These are phyloP conservation scores for Xylaria cubensis DNA, from an alignment of 495 filamentous ascomycete species.

Conservation along the genomic window DNA sequence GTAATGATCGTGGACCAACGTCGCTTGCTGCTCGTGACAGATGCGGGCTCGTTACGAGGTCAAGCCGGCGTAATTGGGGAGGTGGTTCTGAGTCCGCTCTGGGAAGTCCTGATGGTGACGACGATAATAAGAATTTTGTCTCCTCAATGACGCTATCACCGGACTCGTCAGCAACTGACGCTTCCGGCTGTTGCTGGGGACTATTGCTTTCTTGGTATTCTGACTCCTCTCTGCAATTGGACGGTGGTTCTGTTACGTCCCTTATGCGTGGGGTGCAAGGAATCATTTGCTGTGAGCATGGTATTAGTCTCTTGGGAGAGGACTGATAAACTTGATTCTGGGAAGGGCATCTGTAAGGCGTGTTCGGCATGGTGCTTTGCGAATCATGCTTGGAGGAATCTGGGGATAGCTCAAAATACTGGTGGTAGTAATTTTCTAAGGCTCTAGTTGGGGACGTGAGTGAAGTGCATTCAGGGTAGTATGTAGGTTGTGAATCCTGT, in stretches of 20 bases:
- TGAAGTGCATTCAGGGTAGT: slow-evolving; percentile 33
- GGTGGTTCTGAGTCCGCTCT: slow-evolving; percentile 50
- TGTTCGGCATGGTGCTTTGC: slow-evolving; percentile 20
- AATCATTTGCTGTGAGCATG: slow-evolving; percentile 32
- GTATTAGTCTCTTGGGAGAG: slow-evolving; percentile 8
- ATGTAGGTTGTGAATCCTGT: slow-evolving; percentile 49
- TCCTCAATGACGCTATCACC: slow-evolving; percentile 36
- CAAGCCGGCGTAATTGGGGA: slow-evolving; percentile 35
- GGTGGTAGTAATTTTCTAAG: slow-evolving; percentile 51
- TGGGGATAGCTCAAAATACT: slow-evolving; percentile 38
- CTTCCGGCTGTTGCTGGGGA: slow-evolving; percentile 2
- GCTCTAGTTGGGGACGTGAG: slow-evolving; percentile 51
- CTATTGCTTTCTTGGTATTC: not conserved
- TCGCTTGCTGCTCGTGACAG: slow-evolving; percentile 47
- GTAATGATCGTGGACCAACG: slow-evolving; percentile 38
- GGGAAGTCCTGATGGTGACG: slow-evolving; percentile 27
- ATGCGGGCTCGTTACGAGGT: slow-evolving; percentile 25
- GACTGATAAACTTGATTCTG: slow-evolving; percentile 1
- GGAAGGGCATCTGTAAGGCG: slow-evolving; percentile 7
- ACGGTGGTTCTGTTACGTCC: not conserved
- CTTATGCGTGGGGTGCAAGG: slow-evolving; percentile 32
- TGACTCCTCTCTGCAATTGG: not conserved
- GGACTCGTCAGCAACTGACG: slow-evolving; percentile 18
- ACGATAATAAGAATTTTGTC: slow-evolving; percentile 35
- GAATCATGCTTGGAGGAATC: slow-evolving; percentile 26